Evolutionary conservation across 1,284 basidiomycete species (phyloP).

Genomic region (Gomphus sp.): DNA sequence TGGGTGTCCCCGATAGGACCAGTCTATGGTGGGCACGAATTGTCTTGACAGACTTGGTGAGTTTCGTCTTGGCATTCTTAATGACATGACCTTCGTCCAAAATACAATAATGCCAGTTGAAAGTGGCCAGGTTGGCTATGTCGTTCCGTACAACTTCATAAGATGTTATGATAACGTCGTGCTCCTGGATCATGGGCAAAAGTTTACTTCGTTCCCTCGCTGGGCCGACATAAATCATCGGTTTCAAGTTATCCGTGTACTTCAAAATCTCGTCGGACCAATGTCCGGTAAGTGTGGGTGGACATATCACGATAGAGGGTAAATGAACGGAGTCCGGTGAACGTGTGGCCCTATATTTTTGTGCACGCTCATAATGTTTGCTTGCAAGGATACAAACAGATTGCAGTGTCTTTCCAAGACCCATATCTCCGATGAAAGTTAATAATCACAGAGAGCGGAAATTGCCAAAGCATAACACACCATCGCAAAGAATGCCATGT

Average conservation of each 20-base stretch:
- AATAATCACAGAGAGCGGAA: conserved; percentile 6
- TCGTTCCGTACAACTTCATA: conserved; percentile 98
- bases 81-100: conserved; percentile 99
- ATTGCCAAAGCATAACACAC: conserved; percentile 33
- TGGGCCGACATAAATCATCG: conserved; percentile 87
- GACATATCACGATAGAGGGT: conserved; percentile 93
- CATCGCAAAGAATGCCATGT: conserved; percentile 97
- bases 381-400: conserved; percentile 96
- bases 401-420: conserved; percentile 96
- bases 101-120: conserved; percentile 94
- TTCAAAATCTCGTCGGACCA: conserved; percentile 98
- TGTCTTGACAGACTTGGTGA: conserved; percentile 93
- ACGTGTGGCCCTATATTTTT: conserved; percentile 58
- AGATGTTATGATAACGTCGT: conserved; percentile 92
- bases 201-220: conserved; percentile 77
- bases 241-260: conserved; percentile 80
- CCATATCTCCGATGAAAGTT: conserved; percentile 68
- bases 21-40: conserved; percentile 88
- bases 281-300: conserved; percentile 94
- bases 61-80: conserved; percentile 97
- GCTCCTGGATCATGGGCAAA: conserved; percentile 53
- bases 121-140: conserved; percentile 63
- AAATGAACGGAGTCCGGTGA: conserved; percentile 79
- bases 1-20: conserved; percentile 94
- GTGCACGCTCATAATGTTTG: conserved; percentile 84